Evolutionary conservation across 2,329 filamentous ascomycete species (phyloP).

Genomic region (Neofusicoccum parvum): DNA sequence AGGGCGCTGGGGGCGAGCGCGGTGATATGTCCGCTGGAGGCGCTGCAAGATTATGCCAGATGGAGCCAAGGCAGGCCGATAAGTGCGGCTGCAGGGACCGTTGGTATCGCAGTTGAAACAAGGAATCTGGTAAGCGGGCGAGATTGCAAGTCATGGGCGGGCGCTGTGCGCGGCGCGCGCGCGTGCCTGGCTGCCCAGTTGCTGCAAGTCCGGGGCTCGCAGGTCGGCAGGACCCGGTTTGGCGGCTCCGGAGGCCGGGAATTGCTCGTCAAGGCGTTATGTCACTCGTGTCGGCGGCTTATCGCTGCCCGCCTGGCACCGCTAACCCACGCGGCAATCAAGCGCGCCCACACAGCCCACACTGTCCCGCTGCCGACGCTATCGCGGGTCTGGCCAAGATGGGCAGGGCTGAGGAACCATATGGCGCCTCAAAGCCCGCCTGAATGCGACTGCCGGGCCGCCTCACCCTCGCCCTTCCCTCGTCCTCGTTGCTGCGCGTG

Average conservation of each 20-base stretch:
- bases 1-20: background rate
- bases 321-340: slow-evolving; percentile 15
- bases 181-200: background rate
- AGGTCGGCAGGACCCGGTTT: background rate
- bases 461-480: background rate
- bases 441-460: background rate
- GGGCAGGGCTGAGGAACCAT: slow-evolving; percentile 9
- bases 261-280: slow-evolving; percentile 8
- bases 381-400: slow-evolving; percentile 9
- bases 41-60: background rate
- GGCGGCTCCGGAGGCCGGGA: background rate
- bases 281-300: slow-evolving; percentile 10
- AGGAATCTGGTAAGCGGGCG: background rate
- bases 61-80: slow-evolving; percentile 5
- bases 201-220: too few relatives aligned
- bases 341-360: slow-evolving; percentile 12
- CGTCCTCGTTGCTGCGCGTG: background rate
- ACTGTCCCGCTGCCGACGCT: slow-evolving; percentile 12
- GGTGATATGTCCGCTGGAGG: background rate
- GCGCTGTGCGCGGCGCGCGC: background rate
- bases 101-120: background rate
- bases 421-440: slow-evolving; percentile 10
- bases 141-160: slow-evolving; percentile 11
- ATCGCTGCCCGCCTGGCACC: slow-evolving; percentile 13
- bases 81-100: background rate